These are phyloP conservation scores for Daldinia sp. DNA, from an alignment of 2,329 filamentous ascomycete genomes.

Conservation along the genomic window DNA sequence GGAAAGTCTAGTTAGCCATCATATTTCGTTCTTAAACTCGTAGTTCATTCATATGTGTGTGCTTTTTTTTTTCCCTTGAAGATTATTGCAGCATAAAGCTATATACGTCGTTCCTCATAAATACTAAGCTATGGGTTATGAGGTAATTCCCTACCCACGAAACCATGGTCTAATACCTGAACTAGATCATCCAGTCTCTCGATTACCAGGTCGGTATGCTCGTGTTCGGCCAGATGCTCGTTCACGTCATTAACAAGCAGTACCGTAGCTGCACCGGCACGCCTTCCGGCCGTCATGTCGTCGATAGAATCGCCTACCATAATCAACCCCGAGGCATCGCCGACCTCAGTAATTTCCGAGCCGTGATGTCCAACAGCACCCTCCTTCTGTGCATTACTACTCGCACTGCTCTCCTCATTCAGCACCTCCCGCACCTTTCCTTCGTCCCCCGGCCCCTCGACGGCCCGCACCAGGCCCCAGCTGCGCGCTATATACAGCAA, in stretches of 20 bases:
- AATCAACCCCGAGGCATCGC: conserved; percentile 63
- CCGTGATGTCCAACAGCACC: conserved; percentile 37
- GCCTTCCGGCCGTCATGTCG: conserved; percentile 88
- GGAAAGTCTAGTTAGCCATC: neutral
- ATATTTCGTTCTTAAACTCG: neutral
- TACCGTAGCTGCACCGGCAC: conserved; percentile 90
- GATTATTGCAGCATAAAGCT: neutral
- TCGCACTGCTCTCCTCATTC: conserved; percentile 2
- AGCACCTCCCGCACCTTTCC: conserved; percentile 42
- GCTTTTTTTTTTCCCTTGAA: neutral
- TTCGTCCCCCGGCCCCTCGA: conserved; percentile 20
- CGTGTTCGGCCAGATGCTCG: conserved; percentile 73
- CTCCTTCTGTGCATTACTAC: conserved; percentile 36
- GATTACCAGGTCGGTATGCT: conserved; percentile 82
- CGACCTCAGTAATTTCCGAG: neutral
- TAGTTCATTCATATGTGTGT: neutral
- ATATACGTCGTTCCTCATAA: neutral
- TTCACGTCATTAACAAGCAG: conserved; percentile 89
- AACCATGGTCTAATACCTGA: conserved; percentile 79
- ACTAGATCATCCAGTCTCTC: conserved; percentile 80
- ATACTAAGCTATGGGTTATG: neutral
- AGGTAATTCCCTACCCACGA: conserved; percentile 63
- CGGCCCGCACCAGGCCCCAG: conserved; percentile 71
- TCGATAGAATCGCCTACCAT: conserved; percentile 87
- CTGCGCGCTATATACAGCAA: conserved; percentile 84